Evolutionary conservation across 2,329 filamentous ascomycete genomes (phyloP), one percentile per base, ranked within the genome.

Genomic region (Exophiala xenobiotica): DNA sequence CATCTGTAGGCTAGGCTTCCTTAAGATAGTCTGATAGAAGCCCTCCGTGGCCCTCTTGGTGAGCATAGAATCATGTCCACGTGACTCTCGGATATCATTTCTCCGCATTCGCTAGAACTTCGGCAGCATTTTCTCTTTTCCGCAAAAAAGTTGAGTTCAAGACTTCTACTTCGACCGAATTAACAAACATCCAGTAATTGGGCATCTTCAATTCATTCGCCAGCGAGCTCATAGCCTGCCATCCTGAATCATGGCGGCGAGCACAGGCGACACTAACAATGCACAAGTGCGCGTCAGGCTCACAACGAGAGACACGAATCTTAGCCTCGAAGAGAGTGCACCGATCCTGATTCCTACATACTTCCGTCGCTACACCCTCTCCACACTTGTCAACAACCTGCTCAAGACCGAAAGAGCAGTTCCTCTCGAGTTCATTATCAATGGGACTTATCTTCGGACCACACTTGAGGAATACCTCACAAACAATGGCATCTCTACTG

Each of bases 401-500:
- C 70, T 85, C 23, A 71, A 76, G 27, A 78, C 73, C 51, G 74
- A 78, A 46, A 78, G 78, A 62, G 69, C 73, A 12, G 65, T 76
- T 29, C 75, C 74, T 11, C 71, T 99, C 71, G 93, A 99, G 71
- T 97, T 99, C 74, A 81, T 99, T 62, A 86, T 95, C 72, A 93
- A 96, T 70, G 93, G 93, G 69, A 85, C 87, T 65, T 96, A 95
- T 70, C 81, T 99, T 45, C 86, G 88, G 56, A 88, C 90, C 20
- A 90, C 88, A 14, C 82, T 99, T 60, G 89, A 96, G 68, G 88
- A 96, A 65, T 96, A 95, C 71, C 82, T 99, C 54, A 85, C 85
- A 12, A 77, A 84, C 56, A 88, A 93, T 65, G 92, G 92, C 43
- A 85, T 97, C 55, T 96, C 90, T 16, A 82, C 90, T 35, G 93